Percentiles rank a stretch among this genome's conserved stretches.
phyloP scores from a whole-genome alignment of 495 filamentous ascomycete species.

The Acidiella bohemica region DNA sequence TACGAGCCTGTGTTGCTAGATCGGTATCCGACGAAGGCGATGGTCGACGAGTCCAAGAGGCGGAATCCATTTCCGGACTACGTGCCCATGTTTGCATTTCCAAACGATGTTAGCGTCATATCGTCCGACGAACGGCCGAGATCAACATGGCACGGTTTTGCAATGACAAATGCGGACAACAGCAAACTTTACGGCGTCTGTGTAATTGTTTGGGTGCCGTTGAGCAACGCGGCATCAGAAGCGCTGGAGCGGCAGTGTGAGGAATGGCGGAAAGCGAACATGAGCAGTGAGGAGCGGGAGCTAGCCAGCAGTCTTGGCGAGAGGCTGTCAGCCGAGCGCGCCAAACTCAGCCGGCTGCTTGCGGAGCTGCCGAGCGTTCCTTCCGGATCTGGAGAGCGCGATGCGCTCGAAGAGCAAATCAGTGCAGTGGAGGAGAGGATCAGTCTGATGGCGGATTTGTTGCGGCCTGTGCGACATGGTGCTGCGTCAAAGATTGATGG shows the following conservation, averaged over 20 bases:
- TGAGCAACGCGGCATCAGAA: slow-evolving; percentile 68
- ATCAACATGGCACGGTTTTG: slow-evolving; percentile 96
- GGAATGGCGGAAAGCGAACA: slow-evolving; percentile 84
- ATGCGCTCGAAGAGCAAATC: slow-evolving; percentile 82
- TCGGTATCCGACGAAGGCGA: slow-evolving; percentile 73
- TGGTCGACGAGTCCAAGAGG: slow-evolving; percentile 65
- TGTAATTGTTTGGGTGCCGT: slow-evolving; percentile 81
- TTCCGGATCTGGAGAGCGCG: slow-evolving; percentile 68
- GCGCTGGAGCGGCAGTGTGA: slow-evolving; percentile 86
- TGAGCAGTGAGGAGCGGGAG: slow-evolving; percentile 91
- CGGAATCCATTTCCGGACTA: slow-evolving; percentile 90
- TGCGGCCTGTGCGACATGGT: slow-evolving; percentile 82
- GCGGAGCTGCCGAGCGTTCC: slow-evolving; percentile 65
- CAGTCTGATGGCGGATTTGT: slow-evolving; percentile 83
- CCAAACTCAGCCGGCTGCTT: slow-evolving; percentile 76
- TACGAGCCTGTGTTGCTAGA: slow-evolving; percentile 93
- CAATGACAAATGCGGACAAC: slow-evolving; percentile 88
- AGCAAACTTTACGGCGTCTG: slow-evolving; percentile 85
- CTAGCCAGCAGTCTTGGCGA: slow-evolving; percentile 86
- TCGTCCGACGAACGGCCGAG: slow-evolving; percentile 86
- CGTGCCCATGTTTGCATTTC: slow-evolving; percentile 97
- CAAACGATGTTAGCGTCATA: slow-evolving; percentile 92
- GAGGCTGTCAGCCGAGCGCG: slow-evolving; percentile 74
- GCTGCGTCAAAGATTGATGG: slow-evolving; percentile 96
- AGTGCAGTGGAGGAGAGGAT: slow-evolving; percentile 96